Conservation (phyloP, 768 basidiomycete genomes). For the Tephrocybe sp. region DNA sequence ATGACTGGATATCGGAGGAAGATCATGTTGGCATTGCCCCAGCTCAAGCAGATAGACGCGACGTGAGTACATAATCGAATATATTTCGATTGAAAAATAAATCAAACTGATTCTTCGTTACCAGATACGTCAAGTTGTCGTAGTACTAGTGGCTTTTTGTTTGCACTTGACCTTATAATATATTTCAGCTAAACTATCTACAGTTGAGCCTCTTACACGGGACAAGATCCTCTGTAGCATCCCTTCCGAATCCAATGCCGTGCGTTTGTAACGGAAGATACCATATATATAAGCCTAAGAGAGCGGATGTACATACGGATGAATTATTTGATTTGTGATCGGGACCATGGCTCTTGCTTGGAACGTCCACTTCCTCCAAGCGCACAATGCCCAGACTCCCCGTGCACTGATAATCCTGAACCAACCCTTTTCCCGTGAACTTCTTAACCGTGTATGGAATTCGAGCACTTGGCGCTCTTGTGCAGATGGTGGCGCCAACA, state of each 20-base stretch:
- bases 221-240: no score
- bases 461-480: conserved; percentile 56
- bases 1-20: conserved; percentile 82
- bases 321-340: not conserved
- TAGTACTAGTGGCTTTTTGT: not conserved
- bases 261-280: no score
- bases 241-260: no score
- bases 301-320: no score
- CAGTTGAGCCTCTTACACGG: no score
- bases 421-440: conserved; percentile 68
- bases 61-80: conserved; percentile 63
- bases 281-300: no score
- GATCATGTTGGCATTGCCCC: conserved; percentile 83
- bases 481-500: conserved; percentile 88
- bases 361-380: conserved; percentile 41
- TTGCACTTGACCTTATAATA: no score
- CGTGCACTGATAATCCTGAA: conserved; percentile 85
- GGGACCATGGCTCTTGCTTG: conserved; percentile 24
- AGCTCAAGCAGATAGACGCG: conserved; percentile 92
- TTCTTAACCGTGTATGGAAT: conserved; percentile 64
- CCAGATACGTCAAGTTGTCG: conserved; percentile 16
- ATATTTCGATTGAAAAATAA: no score
- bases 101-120: no score
- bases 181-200: no score
- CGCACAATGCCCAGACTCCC: conserved; percentile 5